Evolutionary conservation across 2,329 filamentous ascomycete genomes (phyloP), one percentile per base, ranked within the genome.

Genomic region (Trichoderma arundinaceum): DNA sequence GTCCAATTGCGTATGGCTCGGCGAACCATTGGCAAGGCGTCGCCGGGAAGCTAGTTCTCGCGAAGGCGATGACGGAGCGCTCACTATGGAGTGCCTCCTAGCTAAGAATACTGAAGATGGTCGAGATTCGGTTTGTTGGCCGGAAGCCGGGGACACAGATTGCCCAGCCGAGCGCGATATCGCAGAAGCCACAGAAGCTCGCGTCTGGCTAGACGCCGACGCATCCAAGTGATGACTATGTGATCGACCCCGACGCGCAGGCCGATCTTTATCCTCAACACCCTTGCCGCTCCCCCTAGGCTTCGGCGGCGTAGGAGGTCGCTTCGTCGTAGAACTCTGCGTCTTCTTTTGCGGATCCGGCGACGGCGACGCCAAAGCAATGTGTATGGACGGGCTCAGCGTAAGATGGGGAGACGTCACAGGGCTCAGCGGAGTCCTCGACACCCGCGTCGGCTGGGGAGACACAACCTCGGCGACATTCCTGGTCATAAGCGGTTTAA

Each of bases 1-100:
- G 66, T 89, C 84, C 9, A 91, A 81, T 1, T 84, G 84, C 33
- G 88, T 81, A 28, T 77, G 74, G 22, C 73, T 69, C 68, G 46
- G 46, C n/a, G 77, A 76, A 7, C 72, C 68, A 46, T 72, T 76
- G 46, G 70, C 71, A 3, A 68, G 58, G 48, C 69, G 70, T 38
- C 68, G 68, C 3, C 77, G 75, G 44, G 68, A 71, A 56, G 78
- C 68, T 69, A 73, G 66, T 72, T 80, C 70, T 39, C 39, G 52
- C 4, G 38, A 13, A 68, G 78, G 73, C 67, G 79, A 77, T 17
- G 79, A 75, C 3, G 74, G 72, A 19, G 73, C 71, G 63, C 74
- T 77, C 13, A 70, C 71, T 9, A 69, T 39, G 5, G 70, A 70
- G 46, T 60, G 63, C 35, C 69, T 64, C 51, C 68, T 68, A 3